Conservation (phyloP, 78 protist species). For the Carpediemonas membranifera region DNA sequence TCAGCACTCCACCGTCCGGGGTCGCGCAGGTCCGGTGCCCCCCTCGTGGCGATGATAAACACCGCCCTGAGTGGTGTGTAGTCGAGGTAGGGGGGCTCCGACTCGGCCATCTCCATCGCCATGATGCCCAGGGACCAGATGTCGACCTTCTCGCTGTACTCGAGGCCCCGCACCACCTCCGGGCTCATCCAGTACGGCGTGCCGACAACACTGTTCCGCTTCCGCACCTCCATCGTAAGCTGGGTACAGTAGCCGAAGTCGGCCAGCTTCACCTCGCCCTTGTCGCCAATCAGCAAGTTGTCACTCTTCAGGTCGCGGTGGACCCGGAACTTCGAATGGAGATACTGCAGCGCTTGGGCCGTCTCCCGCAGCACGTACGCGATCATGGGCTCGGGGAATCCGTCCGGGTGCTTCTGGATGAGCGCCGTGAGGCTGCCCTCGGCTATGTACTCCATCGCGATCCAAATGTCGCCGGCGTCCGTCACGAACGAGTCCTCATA, state of each 20-base stretch:
- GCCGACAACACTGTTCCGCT: conserved; percentile 76
- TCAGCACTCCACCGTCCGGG: conserved; percentile 45
- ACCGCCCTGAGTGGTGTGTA: conserved; percentile 79
- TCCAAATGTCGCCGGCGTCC: conserved; percentile 55
- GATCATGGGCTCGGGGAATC: conserved; percentile 60
- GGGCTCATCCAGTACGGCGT: conserved; percentile 80
- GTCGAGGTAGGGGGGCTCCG: conserved; percentile 79
- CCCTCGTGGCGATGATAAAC: conserved; percentile 71
- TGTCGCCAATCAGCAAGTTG: conserved; percentile 58
- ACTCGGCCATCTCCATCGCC: conserved; percentile 74
- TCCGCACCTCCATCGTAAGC: conserved; percentile 59
- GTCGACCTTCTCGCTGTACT: conserved; percentile 71
- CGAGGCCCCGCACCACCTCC: conserved; percentile 72
- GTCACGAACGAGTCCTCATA: neutral
- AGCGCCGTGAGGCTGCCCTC: conserved; percentile 77
- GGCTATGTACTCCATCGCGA: conserved; percentile 76
- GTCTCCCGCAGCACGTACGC: conserved; percentile 50
- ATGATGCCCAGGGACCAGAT: conserved; percentile 83
- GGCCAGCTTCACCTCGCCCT: conserved; percentile 68
- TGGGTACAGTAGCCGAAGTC: conserved; percentile 88
- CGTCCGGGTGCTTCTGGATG: conserved; percentile 33
- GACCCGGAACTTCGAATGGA: conserved; percentile 55
- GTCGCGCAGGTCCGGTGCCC: conserved; percentile 63
- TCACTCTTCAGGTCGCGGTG: conserved; percentile 84
- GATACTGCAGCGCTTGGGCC: conserved; percentile 51